Conservation (phyloP, 768 basidiomycete species). For the Naganishia randhawae region DNA sequence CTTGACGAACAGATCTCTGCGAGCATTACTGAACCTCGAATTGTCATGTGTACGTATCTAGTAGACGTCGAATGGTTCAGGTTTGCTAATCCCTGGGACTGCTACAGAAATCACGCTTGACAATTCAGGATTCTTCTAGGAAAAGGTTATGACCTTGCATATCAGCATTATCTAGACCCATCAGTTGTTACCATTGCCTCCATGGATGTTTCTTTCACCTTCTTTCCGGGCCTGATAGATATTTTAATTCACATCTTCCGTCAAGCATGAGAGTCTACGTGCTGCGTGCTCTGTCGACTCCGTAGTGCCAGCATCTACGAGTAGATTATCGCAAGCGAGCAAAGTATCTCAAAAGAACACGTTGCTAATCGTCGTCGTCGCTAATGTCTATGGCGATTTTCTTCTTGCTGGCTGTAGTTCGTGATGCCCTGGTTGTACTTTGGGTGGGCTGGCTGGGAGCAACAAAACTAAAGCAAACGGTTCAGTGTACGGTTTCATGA, state of each 20-base stretch:
- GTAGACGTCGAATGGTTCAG: neutral
- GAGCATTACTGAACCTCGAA: constrained; percentile 50
- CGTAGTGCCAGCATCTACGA: neutral
- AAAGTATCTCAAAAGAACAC: neutral
- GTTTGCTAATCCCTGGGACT: neutral
- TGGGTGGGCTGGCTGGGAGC: constrained; percentile 14
- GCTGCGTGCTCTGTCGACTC: neutral
- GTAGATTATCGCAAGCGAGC: neutral
- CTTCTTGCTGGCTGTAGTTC: constrained; percentile 22
- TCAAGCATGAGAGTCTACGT: neutral
- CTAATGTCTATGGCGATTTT: constrained; percentile 15
- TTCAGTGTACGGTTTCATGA: neutral
- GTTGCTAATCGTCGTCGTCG: constrained; percentile 17
- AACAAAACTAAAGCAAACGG: constrained; percentile 13
- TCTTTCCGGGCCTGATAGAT: constrained; percentile 8
- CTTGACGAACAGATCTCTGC: constrained; percentile 41
- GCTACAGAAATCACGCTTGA: neutral
- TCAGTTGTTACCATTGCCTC: constrained; percentile 15
- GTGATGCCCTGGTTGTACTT: constrained; percentile 18
- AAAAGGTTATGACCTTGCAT: constrained; percentile 15
- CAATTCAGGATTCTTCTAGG: constrained; percentile 8
- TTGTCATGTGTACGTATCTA: constrained; percentile 44
- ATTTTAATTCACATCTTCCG: neutral
- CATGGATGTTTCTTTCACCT: constrained; percentile 16
- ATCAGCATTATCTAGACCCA: constrained; percentile 13